Base-by-base conservation (phyloP, 352 stramenopile species). In the Globisporangium paroecandrum region DNA sequence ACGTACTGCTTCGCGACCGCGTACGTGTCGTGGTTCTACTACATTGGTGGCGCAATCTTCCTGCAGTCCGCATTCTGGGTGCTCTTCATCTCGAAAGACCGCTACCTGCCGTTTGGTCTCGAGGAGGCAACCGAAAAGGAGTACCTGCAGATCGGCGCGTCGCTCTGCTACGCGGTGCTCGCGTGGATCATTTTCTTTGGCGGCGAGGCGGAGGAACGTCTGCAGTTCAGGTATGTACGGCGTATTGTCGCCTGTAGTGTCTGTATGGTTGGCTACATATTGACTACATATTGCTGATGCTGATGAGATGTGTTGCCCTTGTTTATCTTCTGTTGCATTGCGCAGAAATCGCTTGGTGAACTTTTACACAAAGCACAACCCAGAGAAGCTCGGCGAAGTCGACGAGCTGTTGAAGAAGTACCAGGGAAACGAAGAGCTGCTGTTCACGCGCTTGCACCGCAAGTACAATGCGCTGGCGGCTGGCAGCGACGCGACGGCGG, bases 291-390 rank as follows among this genome's bases (percentile, higher is more conserved):
- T 46, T 24, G 29, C 8, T 61, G 55, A 61, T 22, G 2, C 18
- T 60, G 38, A 43, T 41, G 12, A 12, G 47, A 13, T 55, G 47
- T 25, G 51, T 59, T 32, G 25, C 4, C 72, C 5, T 32, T 68
- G 24, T 62, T 29, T 29, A 22, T n/a, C 7, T 22, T 22, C 18
- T 57, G 22, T 55, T 7, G 1, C 2, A 20, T 8, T 29, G 9
- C 27, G 2, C 32, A 69, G 64, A 62, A 69, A 69, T 63, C 72
- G 81, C 47, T 58, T 94, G 65, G 41, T 77, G 53, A 76, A 71
- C 25, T 95, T 95, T 68, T 95, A 95, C 69, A 64, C 63, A 2
- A 87, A 89, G 69, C 77, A 93, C 73, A 93, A 95, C 62, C 82
- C 85, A 8, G 58, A 69, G 27, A 95, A 95, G 66, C 69, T 95